phyloP scores from a whole-genome alignment of 1,139 yeast species.

The Blastobotrys petasosporus region DNA sequence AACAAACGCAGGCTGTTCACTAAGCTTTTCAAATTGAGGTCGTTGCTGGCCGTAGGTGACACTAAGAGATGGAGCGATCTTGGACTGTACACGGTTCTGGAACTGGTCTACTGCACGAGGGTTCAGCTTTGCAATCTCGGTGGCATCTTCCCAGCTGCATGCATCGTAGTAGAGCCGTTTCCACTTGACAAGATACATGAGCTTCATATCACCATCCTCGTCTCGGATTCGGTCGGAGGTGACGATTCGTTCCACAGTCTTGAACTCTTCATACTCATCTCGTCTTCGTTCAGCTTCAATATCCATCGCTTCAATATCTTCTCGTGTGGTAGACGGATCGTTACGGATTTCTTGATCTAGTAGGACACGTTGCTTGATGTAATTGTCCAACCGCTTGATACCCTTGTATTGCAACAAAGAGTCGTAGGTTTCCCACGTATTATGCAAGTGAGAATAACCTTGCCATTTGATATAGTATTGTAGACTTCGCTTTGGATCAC shows the following conservation, averaged over 20 bases:
- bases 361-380: constrained; percentile 69
- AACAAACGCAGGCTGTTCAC: constrained; percentile 80
- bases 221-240: constrained; percentile 69
- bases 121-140: constrained; percentile 73
- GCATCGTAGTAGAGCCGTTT: constrained; percentile 87
- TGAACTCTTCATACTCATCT: constrained; percentile 79
- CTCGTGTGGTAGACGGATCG: constrained; percentile 78
- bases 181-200: constrained; percentile 91
- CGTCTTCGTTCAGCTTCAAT: constrained; percentile 78
- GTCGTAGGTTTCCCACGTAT: constrained; percentile 83
- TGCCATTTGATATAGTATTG: constrained; percentile 68
- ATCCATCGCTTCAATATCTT: constrained; percentile 90
- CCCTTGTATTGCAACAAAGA: constrained; percentile 58
- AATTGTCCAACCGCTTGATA: constrained; percentile 80
- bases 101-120: constrained; percentile 80
- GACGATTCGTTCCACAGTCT: constrained; percentile 83
- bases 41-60: constrained; percentile 72
- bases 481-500: constrained; percentile 32
- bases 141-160: constrained; percentile 96
- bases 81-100: constrained; percentile 75
- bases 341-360: constrained; percentile 68
- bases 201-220: constrained; percentile 55
- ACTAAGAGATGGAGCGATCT: constrained; percentile 75
- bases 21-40: constrained; percentile 84
- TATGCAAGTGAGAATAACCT: constrained; percentile 83